Percentiles rank a stretch among this genome's conserved stretches.
Conservation (phyloP, 1,284 basidiomycete species). For the Cutaneotrichosporon mucoides region DNA sequence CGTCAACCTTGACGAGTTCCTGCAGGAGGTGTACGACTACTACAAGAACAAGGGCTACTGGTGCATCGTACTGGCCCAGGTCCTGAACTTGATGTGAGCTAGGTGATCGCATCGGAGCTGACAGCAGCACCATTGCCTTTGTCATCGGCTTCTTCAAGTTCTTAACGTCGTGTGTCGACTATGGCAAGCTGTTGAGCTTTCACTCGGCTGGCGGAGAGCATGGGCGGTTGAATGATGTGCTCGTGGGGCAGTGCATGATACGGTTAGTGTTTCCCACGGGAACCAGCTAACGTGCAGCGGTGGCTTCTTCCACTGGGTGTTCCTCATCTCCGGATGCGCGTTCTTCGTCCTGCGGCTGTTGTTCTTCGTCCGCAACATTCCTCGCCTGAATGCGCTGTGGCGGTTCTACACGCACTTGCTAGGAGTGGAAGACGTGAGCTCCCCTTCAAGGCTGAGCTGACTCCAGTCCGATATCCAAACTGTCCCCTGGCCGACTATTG, state of each 20-base stretch:
- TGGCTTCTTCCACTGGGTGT: constrained; percentile 52
- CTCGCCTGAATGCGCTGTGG: constrained; percentile 84
- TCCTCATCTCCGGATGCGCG: constrained; percentile 71
- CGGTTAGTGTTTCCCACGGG: constrained; percentile 56
- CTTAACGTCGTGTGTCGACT: constrained; percentile 90
- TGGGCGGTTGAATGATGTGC: constrained; percentile 65
- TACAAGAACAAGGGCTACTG: constrained; percentile 95
- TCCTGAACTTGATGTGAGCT: constrained; percentile 83
- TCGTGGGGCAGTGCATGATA: constrained; percentile 74
- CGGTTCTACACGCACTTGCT: constrained; percentile 67
- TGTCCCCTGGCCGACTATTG: constrained; percentile 92
- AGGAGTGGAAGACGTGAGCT: constrained; percentile 55
- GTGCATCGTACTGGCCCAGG: constrained; percentile 81
- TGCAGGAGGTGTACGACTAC: constrained; percentile 88
- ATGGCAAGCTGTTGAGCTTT: constrained; percentile 59
- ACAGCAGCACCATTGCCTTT: constrained; percentile 83
- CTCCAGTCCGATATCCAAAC: constrained; percentile 92
- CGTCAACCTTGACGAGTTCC: constrained; percentile 87
- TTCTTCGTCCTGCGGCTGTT: constrained; percentile 67
- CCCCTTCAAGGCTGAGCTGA: background rate
- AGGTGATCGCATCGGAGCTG: constrained; percentile 51
- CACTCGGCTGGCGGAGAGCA: constrained; percentile 30
- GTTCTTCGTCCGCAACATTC: constrained; percentile 55
- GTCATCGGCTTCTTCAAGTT: constrained; percentile 97
- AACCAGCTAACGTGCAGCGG: constrained; percentile 8